Base-by-base conservation (phyloP, 345 rosid genomes). In the Bruguiera parviflora region DNA sequence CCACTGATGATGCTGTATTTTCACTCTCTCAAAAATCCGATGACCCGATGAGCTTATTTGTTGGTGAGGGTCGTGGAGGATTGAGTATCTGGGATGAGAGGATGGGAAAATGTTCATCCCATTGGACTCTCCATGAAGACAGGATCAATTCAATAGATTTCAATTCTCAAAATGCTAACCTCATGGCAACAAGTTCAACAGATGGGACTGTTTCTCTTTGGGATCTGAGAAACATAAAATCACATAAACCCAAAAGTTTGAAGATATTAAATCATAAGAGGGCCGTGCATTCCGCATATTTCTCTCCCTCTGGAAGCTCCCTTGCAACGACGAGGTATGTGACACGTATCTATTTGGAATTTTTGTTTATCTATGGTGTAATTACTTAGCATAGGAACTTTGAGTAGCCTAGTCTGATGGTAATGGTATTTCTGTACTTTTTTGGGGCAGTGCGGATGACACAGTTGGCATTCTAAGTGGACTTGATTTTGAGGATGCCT, bases 61-160 rank as follows among this genome's bases (percentile, higher is more conserved):
- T 94, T 51, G 79, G 86, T 5, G 86, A 87, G 83, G 93, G 88
- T 21, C 39, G 28, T 5, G 93, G 96, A 67, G 78, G 79, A 62
- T 74, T 91, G 63, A 82, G 70, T 33, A 39, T 76, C 20, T 85
- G 86, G 89, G 97, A 94, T 78, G 79, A 82, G 49, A 79, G 95
- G 79, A 72, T 79, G 49, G 84, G 92, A 65, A 87, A 84, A 58
- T 64, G 81, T 55, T 16, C 75, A 37, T 65, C 61, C 61, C 61
- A 80, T 0, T 87, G 88, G 92, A 75, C 46, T 67, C 79, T 92
- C 53, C 98, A 94, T 73, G 88, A 83, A 59, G 53, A 63, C 24
- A 84, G 93, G 79, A 89, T 94, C 72, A 94, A 92, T 70, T 67
- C 96, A 60, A 81, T 94, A 64, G 96, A 88, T 75, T 94, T 94